Percentiles rank a stretch among this genome's conserved stretches.
These are phyloP conservation scores for Laetiporus sulphureus DNA, from an alignment of 1,284 basidiomycete species.

Conservation along the genomic window DNA sequence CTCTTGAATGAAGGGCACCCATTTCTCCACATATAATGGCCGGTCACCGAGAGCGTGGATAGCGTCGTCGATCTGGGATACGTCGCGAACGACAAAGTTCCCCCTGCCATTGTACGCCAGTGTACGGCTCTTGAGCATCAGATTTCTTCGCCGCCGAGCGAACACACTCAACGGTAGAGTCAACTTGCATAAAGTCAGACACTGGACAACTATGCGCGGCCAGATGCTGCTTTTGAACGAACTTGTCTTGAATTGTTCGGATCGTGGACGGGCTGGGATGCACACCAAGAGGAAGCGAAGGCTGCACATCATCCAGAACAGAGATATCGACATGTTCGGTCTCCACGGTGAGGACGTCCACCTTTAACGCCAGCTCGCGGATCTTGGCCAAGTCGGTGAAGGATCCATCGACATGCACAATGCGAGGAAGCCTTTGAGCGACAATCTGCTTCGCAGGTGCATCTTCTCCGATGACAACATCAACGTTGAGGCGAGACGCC, in stretches of 20 bases:
- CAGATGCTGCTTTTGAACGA: slow-evolving; percentile 82
- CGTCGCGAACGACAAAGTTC: slow-evolving; percentile 74
- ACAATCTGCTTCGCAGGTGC: slow-evolving; percentile 89
- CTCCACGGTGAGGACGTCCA: slow-evolving; percentile 92
- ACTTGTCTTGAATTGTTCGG: slow-evolving; percentile 93
- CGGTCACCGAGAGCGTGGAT: slow-evolving; percentile 61
- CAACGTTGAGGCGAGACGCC: slow-evolving; percentile 84
- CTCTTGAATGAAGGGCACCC: slow-evolving; percentile 87
- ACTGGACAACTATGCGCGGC: slow-evolving; percentile 57
- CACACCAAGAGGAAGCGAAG: slow-evolving; percentile 51
- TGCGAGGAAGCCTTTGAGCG: slow-evolving; percentile 39
- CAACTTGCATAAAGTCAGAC: slow-evolving; percentile 65
- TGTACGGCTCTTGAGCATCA: slow-evolving; percentile 96
- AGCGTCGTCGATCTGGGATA: slow-evolving; percentile 53
- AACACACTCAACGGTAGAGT: slow-evolving; percentile 52
- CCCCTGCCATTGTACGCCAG: slow-evolving; percentile 96
- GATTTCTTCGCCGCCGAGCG: slow-evolving; percentile 37
- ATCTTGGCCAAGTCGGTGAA: slow-evolving; percentile 85
- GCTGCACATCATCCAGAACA: slow-evolving; percentile 66
- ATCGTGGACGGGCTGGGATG: slow-evolving; percentile 87
- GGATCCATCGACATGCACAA: slow-evolving; percentile 81
- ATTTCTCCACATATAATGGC: slow-evolving; percentile 89
- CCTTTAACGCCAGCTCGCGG: slow-evolving; percentile 70
- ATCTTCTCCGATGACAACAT: slow-evolving; percentile 84
- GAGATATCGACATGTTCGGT: slow-evolving; percentile 94